A percentile compares a stretch with the other conserved stretches of the same genome.
Conservation (phyloP, 2,329 filamentous ascomycete genomes). For the Xylariaceae sp. region DNA sequence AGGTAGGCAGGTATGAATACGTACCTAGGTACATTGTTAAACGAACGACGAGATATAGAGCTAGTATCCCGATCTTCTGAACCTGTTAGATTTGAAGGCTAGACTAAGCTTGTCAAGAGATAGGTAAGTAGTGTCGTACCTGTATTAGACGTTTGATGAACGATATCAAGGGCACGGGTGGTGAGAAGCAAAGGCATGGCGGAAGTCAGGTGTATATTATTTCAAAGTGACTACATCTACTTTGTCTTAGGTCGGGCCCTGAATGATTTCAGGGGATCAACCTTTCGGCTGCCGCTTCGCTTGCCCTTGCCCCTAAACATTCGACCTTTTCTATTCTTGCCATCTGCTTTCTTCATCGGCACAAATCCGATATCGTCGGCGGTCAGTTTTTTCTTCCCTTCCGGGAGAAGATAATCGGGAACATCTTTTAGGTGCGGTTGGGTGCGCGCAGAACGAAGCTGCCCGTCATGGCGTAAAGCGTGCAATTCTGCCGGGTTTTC, state of each 20-base stretch:
- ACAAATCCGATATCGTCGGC: constrained; percentile 72
- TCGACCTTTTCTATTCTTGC: constrained; percentile 46
- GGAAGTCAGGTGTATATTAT: constrained; percentile 4
- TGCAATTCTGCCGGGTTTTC: constrained; percentile 89
- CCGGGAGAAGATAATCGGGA: constrained; percentile 88
- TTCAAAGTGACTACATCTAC: constrained; percentile 16
- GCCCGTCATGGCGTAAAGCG: constrained; percentile 85
- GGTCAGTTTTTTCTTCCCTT: constrained; percentile 64
- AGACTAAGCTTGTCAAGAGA: no score
- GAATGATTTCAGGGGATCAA: constrained; percentile 86
- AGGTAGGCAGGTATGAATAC: neutral
- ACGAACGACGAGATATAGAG: neutral
- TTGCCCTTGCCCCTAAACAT: constrained; percentile 43
- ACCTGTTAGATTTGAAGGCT: no score
- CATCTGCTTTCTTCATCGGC: constrained; percentile 53
- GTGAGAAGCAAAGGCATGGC: neutral
- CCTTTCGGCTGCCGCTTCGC: constrained; percentile 59
- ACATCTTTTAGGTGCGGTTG: constrained; percentile 86
- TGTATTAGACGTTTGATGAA: neutral
- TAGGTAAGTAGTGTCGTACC: no score
- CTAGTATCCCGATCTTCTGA: neutral
- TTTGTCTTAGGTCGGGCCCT: constrained; percentile 56
- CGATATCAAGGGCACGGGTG: neutral
- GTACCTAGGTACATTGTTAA: neutral
- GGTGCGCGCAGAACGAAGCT: constrained; percentile 75